Evolutionary conservation across 2,329 filamentous ascomycete genomes (phyloP), one percentile per base, ranked within the genome.

Genomic region (Phialemonium atrogriseum): DNA sequence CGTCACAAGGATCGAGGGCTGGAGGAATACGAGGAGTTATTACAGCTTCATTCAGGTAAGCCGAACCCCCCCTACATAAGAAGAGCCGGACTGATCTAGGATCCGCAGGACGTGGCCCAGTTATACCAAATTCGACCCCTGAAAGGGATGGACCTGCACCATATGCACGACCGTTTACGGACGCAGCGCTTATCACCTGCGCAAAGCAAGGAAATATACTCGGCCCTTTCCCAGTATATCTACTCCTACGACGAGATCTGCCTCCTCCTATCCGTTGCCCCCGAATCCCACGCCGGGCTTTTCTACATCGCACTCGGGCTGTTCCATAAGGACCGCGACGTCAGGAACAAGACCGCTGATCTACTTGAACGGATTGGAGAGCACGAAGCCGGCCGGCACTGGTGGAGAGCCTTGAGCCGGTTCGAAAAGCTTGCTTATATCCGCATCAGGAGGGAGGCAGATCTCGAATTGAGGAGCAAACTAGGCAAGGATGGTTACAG

Each of bases 11-110:
- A 93, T 98, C 39, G 91, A 98, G 61, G 91, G 89, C 35, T 98
- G 91, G 91, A 78, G 91, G 44, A 93, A 86, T 42, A 96, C 91
- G 1, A 73, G 91, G 38, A 94, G 85, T 49, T 98, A 98, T 53
- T 94, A 93, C 60, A 87, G 84, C 44, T 96, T 86, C 52, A 89
- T 96, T 41, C 85, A 94, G 64, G 84, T 79, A 57, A 46, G 64
- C 25, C 29, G 26, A 12, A 10, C 9, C 13, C 7, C 20, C 20
- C 20, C 20, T 7, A 11, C 20, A 7, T 7, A 7, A 7, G 11
- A 22, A 22, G 8, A 22, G 20, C 5, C 5, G 25, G 25, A 3
- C 6, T 14, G 25, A 17, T 9, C 3, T 7, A n/a, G 6, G 14
- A 30, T 11, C 21, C 19, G n/a, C 40, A 82, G 76, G 77, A 83